Evolutionary conservation across 306 rosid genomes (phyloP).

Genomic region (Glycine tomentella): DNA sequence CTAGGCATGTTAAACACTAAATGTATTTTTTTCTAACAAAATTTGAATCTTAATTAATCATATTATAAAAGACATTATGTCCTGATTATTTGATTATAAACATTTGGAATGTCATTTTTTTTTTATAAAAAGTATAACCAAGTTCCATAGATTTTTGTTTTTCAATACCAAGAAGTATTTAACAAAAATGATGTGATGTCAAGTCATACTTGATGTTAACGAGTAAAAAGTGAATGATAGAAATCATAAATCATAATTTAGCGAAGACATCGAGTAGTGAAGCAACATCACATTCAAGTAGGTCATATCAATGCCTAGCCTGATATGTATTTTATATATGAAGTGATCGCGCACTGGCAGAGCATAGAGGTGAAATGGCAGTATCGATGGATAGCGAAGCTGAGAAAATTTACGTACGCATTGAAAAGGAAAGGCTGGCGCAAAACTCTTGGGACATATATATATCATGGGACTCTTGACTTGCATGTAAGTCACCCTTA

Average conservation of each 20-base stretch:
- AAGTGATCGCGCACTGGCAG: neutral
- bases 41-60: no score
- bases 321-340: neutral
- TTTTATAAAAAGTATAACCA: neutral
- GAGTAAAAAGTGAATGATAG: neutral
- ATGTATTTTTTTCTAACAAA: no score
- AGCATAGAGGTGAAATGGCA: conserved; percentile 40
- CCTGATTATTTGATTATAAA: no score
- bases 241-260: neutral
- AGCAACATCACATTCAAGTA: conserved; percentile 25
- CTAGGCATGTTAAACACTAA: no score
- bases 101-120: neutral
- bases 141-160: neutral
- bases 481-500: conserved; percentile 22
- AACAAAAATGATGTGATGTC: neutral
- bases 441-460: neutral
- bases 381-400: conserved; percentile 6
- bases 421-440: conserved; percentile 40
- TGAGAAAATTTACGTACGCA: conserved; percentile 29
- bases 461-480: conserved; percentile 18
- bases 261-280: neutral
- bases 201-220: neutral
- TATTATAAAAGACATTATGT: no score
- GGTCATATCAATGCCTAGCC: neutral
- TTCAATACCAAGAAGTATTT: neutral